Evolutionary conservation across 2,329 filamentous ascomycete genomes (phyloP).

Genomic region (Fusarium anguioides): DNA sequence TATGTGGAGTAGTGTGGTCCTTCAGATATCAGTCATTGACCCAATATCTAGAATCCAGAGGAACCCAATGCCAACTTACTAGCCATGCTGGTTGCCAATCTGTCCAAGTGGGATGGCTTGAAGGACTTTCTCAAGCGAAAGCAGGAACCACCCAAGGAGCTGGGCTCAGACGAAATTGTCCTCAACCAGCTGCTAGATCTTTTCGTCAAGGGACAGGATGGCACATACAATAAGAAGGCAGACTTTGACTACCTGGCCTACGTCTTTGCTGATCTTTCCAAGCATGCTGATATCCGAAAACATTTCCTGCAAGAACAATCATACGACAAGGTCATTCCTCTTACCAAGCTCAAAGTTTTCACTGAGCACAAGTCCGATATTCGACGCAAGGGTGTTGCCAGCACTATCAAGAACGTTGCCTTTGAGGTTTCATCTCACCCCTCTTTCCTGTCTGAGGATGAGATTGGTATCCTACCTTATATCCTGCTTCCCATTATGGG

Average conservation of each 20-base stretch:
- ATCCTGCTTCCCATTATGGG: conserved; percentile 89
- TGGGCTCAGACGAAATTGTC: conserved; percentile 77
- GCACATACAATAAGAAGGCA: conserved; percentile 83
- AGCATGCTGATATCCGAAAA: conserved; percentile 77
- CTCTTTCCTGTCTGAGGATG: conserved; percentile 74
- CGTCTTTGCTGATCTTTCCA: conserved; percentile 91
- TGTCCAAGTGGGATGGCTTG: conserved; percentile 82
- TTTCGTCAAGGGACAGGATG: conserved; percentile 91
- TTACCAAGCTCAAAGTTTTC: conserved; percentile 93
- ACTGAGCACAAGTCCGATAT: conserved; percentile 89
- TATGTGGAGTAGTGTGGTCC: conserved; percentile 54
- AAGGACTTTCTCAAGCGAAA: conserved; percentile 75
- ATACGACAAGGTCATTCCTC: conserved; percentile 86
- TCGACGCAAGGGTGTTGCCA: conserved; percentile 92
- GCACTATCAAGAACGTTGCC: conserved; percentile 91
- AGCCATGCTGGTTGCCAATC: conserved; percentile 92
- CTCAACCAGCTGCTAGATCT: conserved; percentile 95
- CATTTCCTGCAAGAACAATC: conserved; percentile 80
- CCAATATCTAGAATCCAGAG: conserved; percentile 67
- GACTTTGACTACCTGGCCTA: conserved; percentile 95
- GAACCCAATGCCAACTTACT: conserved; percentile 87
- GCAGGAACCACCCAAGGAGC: conserved; percentile 73
- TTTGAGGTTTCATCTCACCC: conserved; percentile 83
- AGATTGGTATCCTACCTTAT: conserved; percentile 87
- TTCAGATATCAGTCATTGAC: conserved; percentile 1